Conservation (phyloP, 441 rosid species). For the Erysimum pusillum region DNA sequence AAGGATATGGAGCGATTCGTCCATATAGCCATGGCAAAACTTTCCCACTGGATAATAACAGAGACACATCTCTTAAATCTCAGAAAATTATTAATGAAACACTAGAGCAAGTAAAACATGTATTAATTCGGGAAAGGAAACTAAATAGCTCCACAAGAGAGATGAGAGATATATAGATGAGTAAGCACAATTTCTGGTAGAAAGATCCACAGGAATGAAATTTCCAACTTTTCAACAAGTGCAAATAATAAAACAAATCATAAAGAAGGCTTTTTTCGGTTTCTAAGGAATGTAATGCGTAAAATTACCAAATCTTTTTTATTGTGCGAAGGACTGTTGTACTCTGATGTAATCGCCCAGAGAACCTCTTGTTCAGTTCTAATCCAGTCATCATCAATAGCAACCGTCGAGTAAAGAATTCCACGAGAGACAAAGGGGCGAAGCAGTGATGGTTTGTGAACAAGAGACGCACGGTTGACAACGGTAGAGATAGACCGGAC, state of each 20-base stretch:
- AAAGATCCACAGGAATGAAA: not conserved
- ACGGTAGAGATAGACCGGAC: constrained; percentile 50
- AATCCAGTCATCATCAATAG: constrained; percentile 41
- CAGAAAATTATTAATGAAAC: not conserved
- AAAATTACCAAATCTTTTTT: not conserved
- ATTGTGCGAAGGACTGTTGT: not conserved
- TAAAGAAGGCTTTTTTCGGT: not conserved
- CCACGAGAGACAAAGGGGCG: constrained; percentile 43
- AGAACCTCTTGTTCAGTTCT: constrained; percentile 58
- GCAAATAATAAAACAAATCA: not conserved
- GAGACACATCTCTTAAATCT: too few relatives aligned
- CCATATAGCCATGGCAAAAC: not conserved
- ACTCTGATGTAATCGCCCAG: constrained; percentile 61
- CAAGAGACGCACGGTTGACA: constrained; percentile 36
- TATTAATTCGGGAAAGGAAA: not conserved
- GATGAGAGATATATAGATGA: not conserved
- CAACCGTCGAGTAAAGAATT: constrained; percentile 49
- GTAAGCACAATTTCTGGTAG: not conserved
- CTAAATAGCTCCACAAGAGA: not conserved
- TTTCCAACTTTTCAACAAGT: not conserved
- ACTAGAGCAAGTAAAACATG: not conserved
- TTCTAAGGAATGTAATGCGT: too few relatives aligned
- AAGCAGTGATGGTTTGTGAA: constrained; percentile 18
- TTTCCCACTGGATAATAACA: not conserved
- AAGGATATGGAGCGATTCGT: not conserved